Evolutionary conservation across 495 filamentous ascomycete species (phyloP), one percentile per base, ranked within the genome.

Genomic region (Paragyromitra xinjiangensis): DNA sequence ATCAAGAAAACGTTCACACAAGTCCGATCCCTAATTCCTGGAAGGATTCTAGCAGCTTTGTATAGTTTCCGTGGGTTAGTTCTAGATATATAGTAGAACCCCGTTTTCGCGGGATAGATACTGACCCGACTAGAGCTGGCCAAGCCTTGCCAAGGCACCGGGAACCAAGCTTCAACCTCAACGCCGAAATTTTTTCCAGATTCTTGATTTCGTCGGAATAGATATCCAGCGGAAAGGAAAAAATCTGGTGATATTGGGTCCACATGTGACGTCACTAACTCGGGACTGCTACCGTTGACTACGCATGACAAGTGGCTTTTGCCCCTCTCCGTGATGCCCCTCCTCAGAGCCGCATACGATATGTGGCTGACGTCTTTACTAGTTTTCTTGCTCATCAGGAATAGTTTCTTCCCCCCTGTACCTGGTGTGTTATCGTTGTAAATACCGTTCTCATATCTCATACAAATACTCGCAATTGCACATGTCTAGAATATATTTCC

Each of bases 401-500:
- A 64, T 64, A 12, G 39, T 42, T 64, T 44, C 19, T 51, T 51
- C 44, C 44, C 45, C 19, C 37, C 16, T 24, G 51, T 14, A 19
- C 37, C n/a, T 42, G 9, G 16, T 22, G 39, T 40, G 29, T 6
- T 59, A 16, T 8, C 22, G 26, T 9, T 58, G 55, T 58, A 69
- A 44, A 26, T 68, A 40, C 42, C 14, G 9, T 55, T 56, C 50
- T 8, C 40, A 72, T 29, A 64, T 56, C 1, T 24, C 34, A 65
- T 37, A 55, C n/a, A 48, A 55, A 16, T 24, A 34, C 39, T 65
- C 4, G 37, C 19, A 56, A 65, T 73, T 58, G 24, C 62, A 45
- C 70, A 66, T 73, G 67, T 45, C 56, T 70, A 19, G 14, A 61
- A 62, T 24, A 56, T 26, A 8, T 29, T 6, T 42, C 9, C 50